phyloP scores from a whole-genome alignment of 2,329 filamentous ascomycete genomes.

The Trichoderma cornu-damae region DNA sequence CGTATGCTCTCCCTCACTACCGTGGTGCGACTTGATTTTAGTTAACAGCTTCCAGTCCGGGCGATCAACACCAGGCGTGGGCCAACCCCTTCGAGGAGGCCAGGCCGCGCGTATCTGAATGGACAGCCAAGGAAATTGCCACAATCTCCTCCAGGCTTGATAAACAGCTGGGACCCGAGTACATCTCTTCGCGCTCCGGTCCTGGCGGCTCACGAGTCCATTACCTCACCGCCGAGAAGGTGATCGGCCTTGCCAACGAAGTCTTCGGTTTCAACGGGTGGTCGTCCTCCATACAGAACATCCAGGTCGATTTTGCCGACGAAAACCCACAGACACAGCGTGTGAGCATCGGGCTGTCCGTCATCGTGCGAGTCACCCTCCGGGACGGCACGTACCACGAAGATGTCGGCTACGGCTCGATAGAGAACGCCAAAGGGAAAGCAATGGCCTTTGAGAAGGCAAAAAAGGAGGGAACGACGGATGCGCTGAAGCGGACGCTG shows the following conservation, averaged over 20 bases:
- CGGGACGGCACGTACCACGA: conserved; percentile 96
- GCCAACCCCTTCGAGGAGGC: conserved; percentile 78
- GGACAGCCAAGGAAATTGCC: conserved; percentile 85
- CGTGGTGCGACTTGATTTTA: background rate
- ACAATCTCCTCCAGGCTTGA: conserved; percentile 81
- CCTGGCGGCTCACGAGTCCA: conserved; percentile 82
- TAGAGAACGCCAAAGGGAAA: conserved; percentile 94
- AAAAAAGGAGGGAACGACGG: conserved; percentile 96
- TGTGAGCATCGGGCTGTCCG: conserved; percentile 79
- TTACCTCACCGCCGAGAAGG: conserved; percentile 94
- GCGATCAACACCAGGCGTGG: conserved; percentile 56
- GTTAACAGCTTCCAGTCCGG: conserved; percentile 47
- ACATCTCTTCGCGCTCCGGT: conserved; percentile 80
- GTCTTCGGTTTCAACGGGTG: conserved; percentile 97
- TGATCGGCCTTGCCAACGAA: conserved; percentile 89
- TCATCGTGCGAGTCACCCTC: conserved; percentile 84
- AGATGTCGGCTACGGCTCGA: conserved; percentile 94
- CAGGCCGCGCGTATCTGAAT: conserved; percentile 65
- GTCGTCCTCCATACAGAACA: conserved; percentile 92
- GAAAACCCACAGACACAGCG: conserved; percentile 73
- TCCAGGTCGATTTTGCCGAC: conserved; percentile 93
- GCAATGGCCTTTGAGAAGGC: conserved; percentile 96
- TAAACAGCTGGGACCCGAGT: conserved; percentile 92
- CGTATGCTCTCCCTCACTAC: conserved; percentile 32
- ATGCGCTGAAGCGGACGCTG: conserved; percentile 83